These are phyloP conservation scores for Sugiyamaella mastotermitis DNA, from an alignment of 805 yeast species.

Conservation along the genomic window DNA sequence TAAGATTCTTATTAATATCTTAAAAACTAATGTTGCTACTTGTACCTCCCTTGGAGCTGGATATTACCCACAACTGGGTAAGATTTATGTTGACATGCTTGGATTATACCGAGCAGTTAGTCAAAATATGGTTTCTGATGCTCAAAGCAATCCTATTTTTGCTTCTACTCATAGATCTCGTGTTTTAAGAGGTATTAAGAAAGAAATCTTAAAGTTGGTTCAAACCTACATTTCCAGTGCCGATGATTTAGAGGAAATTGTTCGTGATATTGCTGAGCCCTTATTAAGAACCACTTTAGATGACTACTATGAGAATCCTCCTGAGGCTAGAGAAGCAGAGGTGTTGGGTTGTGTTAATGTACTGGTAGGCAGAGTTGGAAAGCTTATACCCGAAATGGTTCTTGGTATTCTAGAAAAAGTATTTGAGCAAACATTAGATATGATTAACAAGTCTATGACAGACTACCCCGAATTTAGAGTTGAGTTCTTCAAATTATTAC, in stretches of 20 bases:
- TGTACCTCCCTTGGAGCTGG: constrained; percentile 93
- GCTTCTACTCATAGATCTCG: constrained; percentile 94
- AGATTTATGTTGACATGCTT: constrained; percentile 83
- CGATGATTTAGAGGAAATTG: constrained; percentile 78
- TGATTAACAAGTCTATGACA: constrained; percentile 92
- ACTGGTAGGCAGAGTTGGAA: constrained; percentile 81
- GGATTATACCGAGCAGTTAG: constrained; percentile 85
- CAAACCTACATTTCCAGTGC: constrained; percentile 88
- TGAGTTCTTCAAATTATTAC: constrained; percentile 84
- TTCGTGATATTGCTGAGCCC: constrained; percentile 74
- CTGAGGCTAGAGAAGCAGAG: constrained; percentile 97
- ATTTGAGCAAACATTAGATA: constrained; percentile 87
- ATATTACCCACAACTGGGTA: constrained; percentile 80
- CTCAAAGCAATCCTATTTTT: constrained; percentile 76
- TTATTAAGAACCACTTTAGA: constrained; percentile 78
- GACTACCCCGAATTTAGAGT: constrained; percentile 98
- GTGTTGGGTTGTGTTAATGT: constrained; percentile 93
- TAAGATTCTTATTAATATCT: constrained; percentile 85
- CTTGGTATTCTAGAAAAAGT: constrained; percentile 82
- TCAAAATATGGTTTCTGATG: constrained; percentile 66
- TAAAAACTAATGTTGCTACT: constrained; percentile 92
- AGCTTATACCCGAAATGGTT: constrained; percentile 81
- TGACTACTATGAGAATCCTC: constrained; percentile 82
- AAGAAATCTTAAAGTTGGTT: constrained; percentile 81
- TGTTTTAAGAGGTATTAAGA: constrained; percentile 92